Evolutionary conservation across 2,329 filamentous ascomycete genomes (phyloP).

Genomic region (Apiospora malaysiana): DNA sequence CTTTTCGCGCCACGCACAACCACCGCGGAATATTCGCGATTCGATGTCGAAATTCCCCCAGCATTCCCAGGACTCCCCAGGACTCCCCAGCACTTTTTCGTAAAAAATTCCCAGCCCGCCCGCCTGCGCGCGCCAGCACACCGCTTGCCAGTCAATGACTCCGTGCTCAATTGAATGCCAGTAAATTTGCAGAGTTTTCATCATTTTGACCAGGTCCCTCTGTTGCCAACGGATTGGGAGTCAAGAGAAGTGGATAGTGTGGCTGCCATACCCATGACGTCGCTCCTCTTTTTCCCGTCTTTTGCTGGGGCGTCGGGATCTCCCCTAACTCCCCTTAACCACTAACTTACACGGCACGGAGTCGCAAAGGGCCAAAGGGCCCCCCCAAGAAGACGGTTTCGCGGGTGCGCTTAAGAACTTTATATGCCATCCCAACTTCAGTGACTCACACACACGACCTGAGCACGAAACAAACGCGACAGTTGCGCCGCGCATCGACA

Average conservation of each 20-base stretch:
- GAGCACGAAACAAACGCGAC: constrained; percentile 27
- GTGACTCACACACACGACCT: constrained; percentile 21
- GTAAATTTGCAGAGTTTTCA: constrained; percentile 6
- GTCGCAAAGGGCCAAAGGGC: neutral
- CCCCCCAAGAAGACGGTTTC: constrained; percentile 14
- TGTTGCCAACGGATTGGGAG: constrained; percentile 7
- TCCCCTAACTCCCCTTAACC: neutral
- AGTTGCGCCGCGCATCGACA: constrained; percentile 22
- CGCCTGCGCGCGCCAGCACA: neutral
- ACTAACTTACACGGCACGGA: neutral
- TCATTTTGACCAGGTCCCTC: neutral
- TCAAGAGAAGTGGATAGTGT: constrained; percentile 1
- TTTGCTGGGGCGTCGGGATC: constrained; percentile 12
- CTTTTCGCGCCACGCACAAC: constrained; percentile 17
- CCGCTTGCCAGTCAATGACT: neutral
- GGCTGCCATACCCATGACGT: neutral
- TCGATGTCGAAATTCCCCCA: constrained; percentile 5
- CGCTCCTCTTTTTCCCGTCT: constrained; percentile 7
- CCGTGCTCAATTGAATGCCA: constrained; percentile 1
- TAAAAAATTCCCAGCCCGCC: neutral
- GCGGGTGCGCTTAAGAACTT: constrained; percentile 33
- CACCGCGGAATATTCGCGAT: constrained; percentile 13
- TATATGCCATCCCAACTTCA: constrained; percentile 32
- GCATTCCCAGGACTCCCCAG: too few species aligned
- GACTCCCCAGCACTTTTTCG: too few species aligned